Conservation (phyloP, 1,284 basidiomycete species). For the Moesziomyces parantarcticus region DNA sequence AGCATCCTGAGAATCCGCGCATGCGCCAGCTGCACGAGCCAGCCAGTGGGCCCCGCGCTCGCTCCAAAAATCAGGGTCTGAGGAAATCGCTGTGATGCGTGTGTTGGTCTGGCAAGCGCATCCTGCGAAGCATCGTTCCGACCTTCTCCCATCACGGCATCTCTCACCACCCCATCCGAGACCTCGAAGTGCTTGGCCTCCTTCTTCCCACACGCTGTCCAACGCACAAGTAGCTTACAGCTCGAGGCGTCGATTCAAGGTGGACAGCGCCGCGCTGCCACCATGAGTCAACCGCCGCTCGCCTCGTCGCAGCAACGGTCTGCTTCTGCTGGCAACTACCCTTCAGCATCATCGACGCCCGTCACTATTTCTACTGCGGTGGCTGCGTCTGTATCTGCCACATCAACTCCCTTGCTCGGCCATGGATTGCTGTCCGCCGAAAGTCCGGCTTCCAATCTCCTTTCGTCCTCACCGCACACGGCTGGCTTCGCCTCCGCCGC, state of each 20-base stretch:
- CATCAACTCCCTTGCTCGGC: constrained; percentile 19
- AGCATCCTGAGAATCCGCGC: background rate
- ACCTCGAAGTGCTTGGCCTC: no score
- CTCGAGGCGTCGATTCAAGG: background rate
- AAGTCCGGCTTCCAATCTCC: constrained; percentile 14
- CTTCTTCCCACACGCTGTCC: no score
- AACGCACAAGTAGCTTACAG: background rate
- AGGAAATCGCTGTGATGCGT: constrained; percentile 1
- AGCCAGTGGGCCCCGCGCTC: background rate
- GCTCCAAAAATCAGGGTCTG: constrained; percentile 15
- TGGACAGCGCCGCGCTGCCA: background rate
- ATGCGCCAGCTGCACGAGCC: constrained; percentile 20
- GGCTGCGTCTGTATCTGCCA: constrained; percentile 13
- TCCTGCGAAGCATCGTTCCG: no score
- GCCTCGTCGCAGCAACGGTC: constrained; percentile 39
- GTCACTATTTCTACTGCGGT: constrained; percentile 9
- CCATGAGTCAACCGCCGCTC: constrained; percentile 30
- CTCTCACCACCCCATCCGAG: background rate
- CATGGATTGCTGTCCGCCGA: constrained; percentile 11
- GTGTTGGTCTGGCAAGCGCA: constrained; percentile 13
- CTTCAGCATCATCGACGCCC: constrained; percentile 11
- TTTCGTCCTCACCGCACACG: constrained; percentile 16
- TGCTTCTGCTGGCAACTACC: constrained; percentile 37
- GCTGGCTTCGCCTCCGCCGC: constrained; percentile 6
- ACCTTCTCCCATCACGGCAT: constrained; percentile 1